Conservation (phyloP, 1,284 basidiomycete species). For the Ustilago lituana region DNA sequence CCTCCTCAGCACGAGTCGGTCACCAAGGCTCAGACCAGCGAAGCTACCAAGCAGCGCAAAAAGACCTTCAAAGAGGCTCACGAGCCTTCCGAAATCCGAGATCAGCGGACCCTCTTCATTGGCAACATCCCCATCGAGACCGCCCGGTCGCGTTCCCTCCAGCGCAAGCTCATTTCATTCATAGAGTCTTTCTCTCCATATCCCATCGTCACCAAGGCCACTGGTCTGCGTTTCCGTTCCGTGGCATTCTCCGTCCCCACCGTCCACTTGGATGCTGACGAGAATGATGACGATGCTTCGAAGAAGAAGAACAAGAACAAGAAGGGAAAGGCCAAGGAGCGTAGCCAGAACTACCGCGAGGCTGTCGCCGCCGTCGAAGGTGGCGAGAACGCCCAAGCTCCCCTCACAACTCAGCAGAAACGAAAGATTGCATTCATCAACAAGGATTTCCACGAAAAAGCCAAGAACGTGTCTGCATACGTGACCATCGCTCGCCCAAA, state of each 20-base stretch:
- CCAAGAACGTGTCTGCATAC: slow-evolving; percentile 62
- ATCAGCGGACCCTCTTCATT: slow-evolving; percentile 88
- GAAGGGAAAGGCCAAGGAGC: slow-evolving; percentile 68
- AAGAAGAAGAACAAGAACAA: slow-evolving; percentile 64
- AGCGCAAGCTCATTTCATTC: slow-evolving; percentile 67
- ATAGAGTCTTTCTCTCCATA: slow-evolving; percentile 62
- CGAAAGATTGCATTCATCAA: slow-evolving; percentile 95
- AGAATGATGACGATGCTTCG: slow-evolving; percentile 63
- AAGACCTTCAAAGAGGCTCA: slow-evolving; percentile 53
- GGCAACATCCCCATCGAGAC: slow-evolving; percentile 86
- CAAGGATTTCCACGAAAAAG: slow-evolving; percentile 72
- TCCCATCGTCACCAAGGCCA: slow-evolving; percentile 48
- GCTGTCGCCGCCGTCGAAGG: slow-evolving; percentile 66
- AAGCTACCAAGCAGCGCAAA: slow-evolving; percentile 30
- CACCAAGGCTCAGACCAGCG: slow-evolving; percentile 29
- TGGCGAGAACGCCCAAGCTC: slow-evolving; percentile 67
- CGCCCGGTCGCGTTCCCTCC: slow-evolving; percentile 72
- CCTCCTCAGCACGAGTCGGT: slow-evolving; percentile 68
- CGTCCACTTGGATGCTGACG: slow-evolving; percentile 50
- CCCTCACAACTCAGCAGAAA: slow-evolving; percentile 84
- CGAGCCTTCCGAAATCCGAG: slow-evolving; percentile 68
- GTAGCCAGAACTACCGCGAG: slow-evolving; percentile 75
- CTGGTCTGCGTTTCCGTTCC: slow-evolving; percentile 66
- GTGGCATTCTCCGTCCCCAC: slow-evolving; percentile 66
- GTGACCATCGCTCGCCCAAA: slow-evolving; percentile 57